Percentiles rank a stretch among this genome's conserved stretches.
Evolutionary conservation across 257 asterid genomes (phyloP).

Genomic region (Linderniella brevidens): DNA sequence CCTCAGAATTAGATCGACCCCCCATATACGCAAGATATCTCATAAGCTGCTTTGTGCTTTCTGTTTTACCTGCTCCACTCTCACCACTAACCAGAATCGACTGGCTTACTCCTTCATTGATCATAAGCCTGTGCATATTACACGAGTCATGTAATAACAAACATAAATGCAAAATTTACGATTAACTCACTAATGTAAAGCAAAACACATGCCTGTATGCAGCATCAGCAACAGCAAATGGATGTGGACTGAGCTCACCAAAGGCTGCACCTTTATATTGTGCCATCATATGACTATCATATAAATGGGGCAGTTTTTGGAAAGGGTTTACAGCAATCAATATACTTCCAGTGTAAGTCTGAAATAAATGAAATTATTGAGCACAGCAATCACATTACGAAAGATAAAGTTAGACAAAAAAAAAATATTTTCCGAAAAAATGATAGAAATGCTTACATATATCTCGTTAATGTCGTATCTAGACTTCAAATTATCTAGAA

Average conservation of each 20-base stretch:
- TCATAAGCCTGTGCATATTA: conserved; percentile 74
- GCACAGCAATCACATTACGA: neutral
- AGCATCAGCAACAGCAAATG: conserved; percentile 98
- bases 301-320: neutral
- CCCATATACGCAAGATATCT: conserved; percentile 99
- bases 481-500: conserved; percentile 58
- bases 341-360: neutral
- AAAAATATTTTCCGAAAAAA: conserved; percentile 3
- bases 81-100: conserved; percentile 97
- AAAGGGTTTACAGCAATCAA: neutral
- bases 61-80: conserved; percentile 99
- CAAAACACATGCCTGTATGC: conserved; percentile 68
- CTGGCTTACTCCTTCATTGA: conserved; percentile 85
- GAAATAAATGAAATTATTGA: neutral
- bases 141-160: conserved; percentile 25
- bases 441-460: conserved; percentile 40
- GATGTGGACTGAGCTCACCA: conserved; percentile 47
- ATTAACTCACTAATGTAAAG: conserved; percentile 9
- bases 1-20: conserved; percentile 75
- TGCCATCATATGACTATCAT: conserved; percentile 1
- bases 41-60: conserved; percentile 93
- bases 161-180: conserved; percentile 13
- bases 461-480: conserved; percentile 98
- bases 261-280: conserved; percentile 1
- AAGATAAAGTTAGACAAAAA: neutral